phyloP scores from a whole-genome alignment of 2,329 filamentous ascomycete species.

The Diaporthe vexans region DNA sequence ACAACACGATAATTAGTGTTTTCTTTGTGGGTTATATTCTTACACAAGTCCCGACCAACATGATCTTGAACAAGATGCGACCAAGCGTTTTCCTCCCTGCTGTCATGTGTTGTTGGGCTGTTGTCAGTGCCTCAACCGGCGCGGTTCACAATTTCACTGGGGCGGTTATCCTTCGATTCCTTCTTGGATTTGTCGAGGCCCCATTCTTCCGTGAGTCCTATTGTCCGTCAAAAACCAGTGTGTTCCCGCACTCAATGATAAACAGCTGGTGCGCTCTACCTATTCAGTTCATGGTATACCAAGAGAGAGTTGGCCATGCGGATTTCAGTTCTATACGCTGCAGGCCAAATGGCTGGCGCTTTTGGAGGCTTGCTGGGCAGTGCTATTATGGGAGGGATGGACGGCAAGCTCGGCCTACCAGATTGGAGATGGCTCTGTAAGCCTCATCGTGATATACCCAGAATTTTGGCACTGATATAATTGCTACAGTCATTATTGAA shows the following conservation, averaged over 20 bases:
- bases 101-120: slow-evolving; percentile 47
- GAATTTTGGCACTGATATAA: background rate
- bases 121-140: slow-evolving; percentile 45
- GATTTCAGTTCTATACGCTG: slow-evolving; percentile 34
- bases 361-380: slow-evolving; percentile 36
- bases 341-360: slow-evolving; percentile 34
- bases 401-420: slow-evolving; percentile 24
- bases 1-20: slow-evolving; percentile 52
- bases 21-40: slow-evolving; percentile 54
- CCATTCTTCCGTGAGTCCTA: slow-evolving; percentile 28
- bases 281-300: slow-evolving; percentile 41
- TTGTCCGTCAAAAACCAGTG: no score
- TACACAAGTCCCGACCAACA: slow-evolving; percentile 59
- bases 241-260: background rate
- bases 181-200: slow-evolving; percentile 38
- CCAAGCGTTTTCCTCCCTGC: slow-evolving; percentile 56
- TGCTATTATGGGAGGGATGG: slow-evolving; percentile 38
- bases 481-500: slow-evolving; percentile 37
- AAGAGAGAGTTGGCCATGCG: slow-evolving; percentile 36
- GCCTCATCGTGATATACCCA: background rate
- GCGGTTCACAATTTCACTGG: slow-evolving; percentile 39
- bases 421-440: slow-evolving; percentile 33
- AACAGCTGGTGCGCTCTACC: slow-evolving; percentile 24
- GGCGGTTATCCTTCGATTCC: slow-evolving; percentile 28
- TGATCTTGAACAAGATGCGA: slow-evolving; percentile 59